phyloP scores from a whole-genome alignment of 2,329 filamentous ascomycete species.

The Sporothrix luriei region DNA sequence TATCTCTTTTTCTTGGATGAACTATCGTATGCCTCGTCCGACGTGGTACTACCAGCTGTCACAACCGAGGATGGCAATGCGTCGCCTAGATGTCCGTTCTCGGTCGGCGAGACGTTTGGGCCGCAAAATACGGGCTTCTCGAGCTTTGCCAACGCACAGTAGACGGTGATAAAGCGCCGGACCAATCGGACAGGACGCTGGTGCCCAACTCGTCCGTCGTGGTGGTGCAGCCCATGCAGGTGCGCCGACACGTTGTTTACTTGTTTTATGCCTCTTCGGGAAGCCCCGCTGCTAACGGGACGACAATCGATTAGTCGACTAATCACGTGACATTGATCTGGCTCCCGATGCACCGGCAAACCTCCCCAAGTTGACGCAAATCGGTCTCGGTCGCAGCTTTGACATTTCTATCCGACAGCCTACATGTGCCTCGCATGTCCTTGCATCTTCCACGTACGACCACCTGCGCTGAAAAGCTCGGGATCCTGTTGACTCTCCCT shows the following conservation, averaged over 20 bases:
- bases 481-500: constrained; percentile 33
- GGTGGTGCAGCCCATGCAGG: constrained; percentile 11
- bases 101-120: background rate
- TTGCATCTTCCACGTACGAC: constrained; percentile 25
- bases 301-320: constrained; percentile 26
- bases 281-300: constrained; percentile 28
- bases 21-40: background rate
- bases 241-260: constrained; percentile 26
- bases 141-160: constrained; percentile 10
- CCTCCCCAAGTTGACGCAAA: background rate
- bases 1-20: background rate
- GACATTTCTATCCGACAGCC: too few relatives aligned
- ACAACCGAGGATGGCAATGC: constrained; percentile 12
- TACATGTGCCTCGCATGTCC: background rate
- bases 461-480: constrained; percentile 27
- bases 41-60: background rate
- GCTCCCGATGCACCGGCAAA: background rate
- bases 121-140: background rate
- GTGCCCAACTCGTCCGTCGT: background rate
- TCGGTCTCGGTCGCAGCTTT: background rate
- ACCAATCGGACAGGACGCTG: constrained; percentile 21
- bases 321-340: background rate
- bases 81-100: background rate
- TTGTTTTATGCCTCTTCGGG: constrained; percentile 23
- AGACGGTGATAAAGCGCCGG: background rate